A percentile compares a stretch with the other conserved stretches of the same genome.
Conservation (phyloP, 352 stramenopile genomes). For the Phytophthora megakarya region DNA sequence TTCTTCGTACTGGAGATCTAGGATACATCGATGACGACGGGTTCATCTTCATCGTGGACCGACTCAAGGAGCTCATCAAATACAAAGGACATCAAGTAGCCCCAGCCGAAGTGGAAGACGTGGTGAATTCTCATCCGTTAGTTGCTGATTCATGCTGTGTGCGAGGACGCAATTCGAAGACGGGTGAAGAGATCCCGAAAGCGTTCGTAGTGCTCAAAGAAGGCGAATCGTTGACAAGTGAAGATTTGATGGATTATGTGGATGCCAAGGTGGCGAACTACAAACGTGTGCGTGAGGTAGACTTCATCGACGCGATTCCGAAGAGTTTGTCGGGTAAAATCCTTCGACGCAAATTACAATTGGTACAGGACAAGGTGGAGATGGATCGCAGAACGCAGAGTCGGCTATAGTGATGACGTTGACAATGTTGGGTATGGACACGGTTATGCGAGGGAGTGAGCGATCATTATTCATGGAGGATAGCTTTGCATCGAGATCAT, state of each 20-base stretch:
- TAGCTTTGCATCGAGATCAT: not conserved
- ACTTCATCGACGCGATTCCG: constrained; percentile 88
- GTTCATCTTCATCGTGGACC: constrained; percentile 91
- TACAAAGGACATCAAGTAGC: constrained; percentile 92
- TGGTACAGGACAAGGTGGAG: constrained; percentile 43
- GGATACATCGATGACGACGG: constrained; percentile 91
- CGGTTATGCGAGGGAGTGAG: too few species aligned
- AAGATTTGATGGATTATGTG: constrained; percentile 63
- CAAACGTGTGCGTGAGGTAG: constrained; percentile 89
- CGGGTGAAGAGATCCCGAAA: constrained; percentile 86
- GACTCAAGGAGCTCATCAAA: constrained; percentile 95
- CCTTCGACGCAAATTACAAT: constrained; percentile 76
- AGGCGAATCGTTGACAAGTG: constrained; percentile 16
- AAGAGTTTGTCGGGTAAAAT: constrained; percentile 92
- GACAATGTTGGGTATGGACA: too few species aligned
- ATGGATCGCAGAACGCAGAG: constrained; percentile 2
- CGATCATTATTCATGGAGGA: too few species aligned
- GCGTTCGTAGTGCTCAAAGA: constrained; percentile 88
- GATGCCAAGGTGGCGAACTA: constrained; percentile 75
- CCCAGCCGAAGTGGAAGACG: constrained; percentile 90
- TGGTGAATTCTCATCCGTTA: constrained; percentile 76
- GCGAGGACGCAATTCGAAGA: constrained; percentile 49
- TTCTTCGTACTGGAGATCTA: constrained; percentile 89
- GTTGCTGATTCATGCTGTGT: constrained; percentile 81
- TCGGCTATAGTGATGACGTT: constrained; percentile 13